Evolutionary conservation across 1,139 yeast species (phyloP), one percentile per base, ranked within the genome.

Genomic region (Eremothecium sinecaudum): DNA sequence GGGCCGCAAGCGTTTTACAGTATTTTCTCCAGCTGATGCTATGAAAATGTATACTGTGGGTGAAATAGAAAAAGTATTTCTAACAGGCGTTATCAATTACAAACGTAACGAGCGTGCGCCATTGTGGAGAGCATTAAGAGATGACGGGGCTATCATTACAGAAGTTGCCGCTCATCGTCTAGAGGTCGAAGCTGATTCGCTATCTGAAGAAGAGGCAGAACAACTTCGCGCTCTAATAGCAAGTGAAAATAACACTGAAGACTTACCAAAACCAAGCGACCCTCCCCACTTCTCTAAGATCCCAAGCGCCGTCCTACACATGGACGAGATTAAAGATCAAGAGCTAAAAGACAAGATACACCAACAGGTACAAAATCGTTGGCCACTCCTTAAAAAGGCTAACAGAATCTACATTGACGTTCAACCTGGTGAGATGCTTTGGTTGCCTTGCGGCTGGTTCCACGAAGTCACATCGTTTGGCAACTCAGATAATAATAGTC

Each of bases 401-500:
- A 59, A 62, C 17, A 60, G 66, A 37, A 47, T 64, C 25, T 59
- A 64, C 8, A 73, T 74, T 3, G 63, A 70, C 57, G 46, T 79
- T 18, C 52, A 65, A 12, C 74, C 78, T 0, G 84, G 84, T 0
- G 75, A 78, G 31, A 72, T 76, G 77, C 54, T 79, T 21, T 79
- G 72, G 46, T 53, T 79, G 16, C 90, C 90, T 1, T 70, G 81
- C 1, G 84, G 87, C 1, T 79, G 87, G 87, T 79, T 79, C 50
- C 90, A 79, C 51, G 90, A 79, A 52, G 90, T 79, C 1, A 70
- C 80, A 0, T 75, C 83, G n/a, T 75, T 64, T 51, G 76, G 79
- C 1, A 12, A 20, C 16, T 47, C 39, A 14, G 43, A 39, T 8
- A 48, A 50, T 10, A 53, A 58, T 17, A 59, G 66, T 4, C 87